Base-by-base conservation (phyloP, 2,329 filamentous ascomycete species). In the Penicillium digitatum region DNA sequence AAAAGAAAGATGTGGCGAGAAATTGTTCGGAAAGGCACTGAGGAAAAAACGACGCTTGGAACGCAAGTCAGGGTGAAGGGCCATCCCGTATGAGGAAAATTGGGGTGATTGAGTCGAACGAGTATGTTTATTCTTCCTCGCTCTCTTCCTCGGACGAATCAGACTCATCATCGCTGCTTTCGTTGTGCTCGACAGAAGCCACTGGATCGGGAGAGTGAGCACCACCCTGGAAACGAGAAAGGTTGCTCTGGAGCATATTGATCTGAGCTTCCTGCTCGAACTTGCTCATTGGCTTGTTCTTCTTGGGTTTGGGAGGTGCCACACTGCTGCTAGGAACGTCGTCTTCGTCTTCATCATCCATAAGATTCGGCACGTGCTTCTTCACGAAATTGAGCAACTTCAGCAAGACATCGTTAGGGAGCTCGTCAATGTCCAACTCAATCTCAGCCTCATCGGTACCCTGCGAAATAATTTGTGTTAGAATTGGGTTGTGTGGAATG, bases 281-380 rank as follows among this genome's bases (percentile, higher is more conserved):
- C 62, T 79, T 79, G 67, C 74, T 79, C 77, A 79, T 79, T 1
- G 77, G 77, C 66, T 79, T 79, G 62, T 78, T 79, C 66, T 79
- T 80, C 68, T 79, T 80, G 2, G 73, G 70, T 62, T 78, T 78
- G 3, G 74, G 64, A 18, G 71, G 67, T 3, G 72, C 68, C 18
- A 72, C 62, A n/a, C 64, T 69, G 29, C 66, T 61, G 26, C 66
- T 52, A 18, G 74, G 70, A 14, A 72, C 61, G 5, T 63, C 65
- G 14, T 78, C 76, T 31, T 78, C 75, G 42, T 78, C 76, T 22
- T 78, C 74, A 45, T 75, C 74, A 53, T 75, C 71, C 48, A 74
- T 63, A 46, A 76, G 66, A 39, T 76, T 69, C 5, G 76, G 73
- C 3, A 72, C 74, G 50, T 78, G 74, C 63, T 77, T 76, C 67